Evolutionary conservation across 352 stramenopile genomes (phyloP), one percentile per base, ranked within the genome.

Genomic region (Nothophytophthora sp.): DNA sequence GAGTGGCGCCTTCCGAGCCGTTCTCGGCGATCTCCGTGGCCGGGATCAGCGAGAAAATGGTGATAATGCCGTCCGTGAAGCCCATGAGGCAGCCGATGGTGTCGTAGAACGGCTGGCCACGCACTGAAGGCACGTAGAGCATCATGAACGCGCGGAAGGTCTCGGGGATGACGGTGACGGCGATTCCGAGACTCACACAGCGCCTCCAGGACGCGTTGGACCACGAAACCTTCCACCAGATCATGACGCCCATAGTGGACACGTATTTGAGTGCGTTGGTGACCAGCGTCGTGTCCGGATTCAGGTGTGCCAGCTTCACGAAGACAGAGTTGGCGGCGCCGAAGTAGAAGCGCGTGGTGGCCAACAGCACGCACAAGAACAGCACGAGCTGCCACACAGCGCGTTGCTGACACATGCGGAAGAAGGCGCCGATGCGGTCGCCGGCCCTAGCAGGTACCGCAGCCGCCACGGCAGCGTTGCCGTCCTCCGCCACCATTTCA

Each of bases 301-400:
- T 56, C 29, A 78, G 41, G 0, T 63, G 22, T 0, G 63, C 67
- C 25, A 84, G 63, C 11, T 47, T 54, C 34, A 58, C 55, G 44
- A 88, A 61, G 5, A 71, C 58, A 8, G 43, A 52, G 55, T 76
- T 73, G 35, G 76, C 72, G 3, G 64, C 64, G 28, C 42, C 69
- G 37, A 90, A 81, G 63, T 78, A 80, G 50, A 85, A 88, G 20
- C 67, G 68, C 16, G 73, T 81, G 11, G 71, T 71, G 3, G 66
- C 56, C 46, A 85, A 60, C 38, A 83, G 16, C 35, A 90, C 57
- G 25, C 73, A 82, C 50, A 88, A 50, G 58, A 88, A 90, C 29
- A 88, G 60, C 58, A 88, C 76, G 37, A 90, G 76, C 52, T 88
- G 80, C 80, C 80, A 90, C 62, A 90, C 65, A 38, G 80, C 76